A percentile compares a stretch with the other conserved stretches of the same genome.
Conservation (phyloP, 306 rosid genomes). For the Alnus rubra region DNA sequence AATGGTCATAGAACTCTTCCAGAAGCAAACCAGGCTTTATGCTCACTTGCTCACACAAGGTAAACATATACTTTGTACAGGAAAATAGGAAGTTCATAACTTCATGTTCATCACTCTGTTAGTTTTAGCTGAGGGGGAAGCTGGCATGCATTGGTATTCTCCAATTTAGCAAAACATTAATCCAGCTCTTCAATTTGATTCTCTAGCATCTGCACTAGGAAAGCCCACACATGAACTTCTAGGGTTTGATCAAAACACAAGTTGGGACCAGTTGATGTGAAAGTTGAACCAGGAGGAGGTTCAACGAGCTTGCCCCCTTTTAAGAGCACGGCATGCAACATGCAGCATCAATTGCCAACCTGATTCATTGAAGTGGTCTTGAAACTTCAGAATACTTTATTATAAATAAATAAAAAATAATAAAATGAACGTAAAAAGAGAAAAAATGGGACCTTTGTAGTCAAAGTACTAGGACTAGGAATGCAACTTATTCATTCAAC, state of each 20-base stretch:
- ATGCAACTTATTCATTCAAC: conserved; percentile 36
- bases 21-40: neutral
- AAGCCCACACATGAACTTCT: conserved; percentile 14
- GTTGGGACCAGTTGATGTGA: conserved; percentile 15
- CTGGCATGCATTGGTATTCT: conserved; percentile 22
- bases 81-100: neutral
- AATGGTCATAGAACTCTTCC: neutral
- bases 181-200: conserved; percentile 17
- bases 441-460: conserved; percentile 32
- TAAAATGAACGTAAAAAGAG: neutral
- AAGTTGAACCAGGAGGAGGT: neutral
- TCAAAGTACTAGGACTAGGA: conserved; percentile 14
- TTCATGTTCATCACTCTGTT: conserved; percentile 6
- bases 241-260: neutral
- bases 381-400: neutral
- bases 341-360: conserved; percentile 23
- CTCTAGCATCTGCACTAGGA: conserved; percentile 13
- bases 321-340: neutral
- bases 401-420: too few relatives aligned
- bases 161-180: conserved; percentile 34
- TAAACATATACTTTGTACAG: neutral
- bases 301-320: conserved; percentile 15
- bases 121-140: conserved; percentile 16
- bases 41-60: neutral
- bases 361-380: conserved; percentile 30